Base-by-base conservation (phyloP, 805 yeast genomes). In the Schizosaccharomyces cryophilus region DNA sequence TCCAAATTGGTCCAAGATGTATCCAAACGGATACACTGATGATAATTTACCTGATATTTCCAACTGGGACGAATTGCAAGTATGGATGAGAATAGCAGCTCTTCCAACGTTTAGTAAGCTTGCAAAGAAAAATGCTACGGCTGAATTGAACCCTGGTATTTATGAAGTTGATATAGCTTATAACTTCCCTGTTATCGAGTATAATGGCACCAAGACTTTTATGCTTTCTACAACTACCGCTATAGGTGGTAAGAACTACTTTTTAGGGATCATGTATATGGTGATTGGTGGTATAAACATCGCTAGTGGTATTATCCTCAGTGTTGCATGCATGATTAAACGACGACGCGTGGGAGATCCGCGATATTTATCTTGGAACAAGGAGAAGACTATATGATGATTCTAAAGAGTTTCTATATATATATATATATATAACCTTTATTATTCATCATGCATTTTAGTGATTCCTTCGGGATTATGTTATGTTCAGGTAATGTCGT, bases 21-120 rank as follows among this genome's bases (percentile, higher is more conserved):
- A 72, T 70, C 97, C 97, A 1, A 73, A 88, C 63, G 97, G 97
- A 0, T 90, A 93, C 73, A 87, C 84, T 19, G 82, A 78, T 42
- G 80, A 79, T 5, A 87, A 87, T 70, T 66, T 90, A 63, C 95
- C 95, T 2, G 84, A 85, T 68, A 69, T 90, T 59, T 77, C 85
- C 1, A 69, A 73, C 45, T 82, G 93, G 87, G 90, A 87, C 68
- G 82, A 82, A 65, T 78, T 90, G 66, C 96, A 89, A 74, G 90
- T 89, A 71, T 90, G 98, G 98, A 90, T 90, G 96, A 80, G 95
- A 67, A 88, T 96, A 1, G 95, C 97, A 0, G 96, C 94, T 0
- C 75, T 90, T 64, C 95, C 97, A 30, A 80, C 84, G 13, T 90
- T 93, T 68, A 81, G 84, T 75, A 90, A 93, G 69, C 73, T 88